Evolutionary conservation across 2,329 filamentous ascomycete species (phyloP).

Genomic region (Diaporthe sp.): DNA sequence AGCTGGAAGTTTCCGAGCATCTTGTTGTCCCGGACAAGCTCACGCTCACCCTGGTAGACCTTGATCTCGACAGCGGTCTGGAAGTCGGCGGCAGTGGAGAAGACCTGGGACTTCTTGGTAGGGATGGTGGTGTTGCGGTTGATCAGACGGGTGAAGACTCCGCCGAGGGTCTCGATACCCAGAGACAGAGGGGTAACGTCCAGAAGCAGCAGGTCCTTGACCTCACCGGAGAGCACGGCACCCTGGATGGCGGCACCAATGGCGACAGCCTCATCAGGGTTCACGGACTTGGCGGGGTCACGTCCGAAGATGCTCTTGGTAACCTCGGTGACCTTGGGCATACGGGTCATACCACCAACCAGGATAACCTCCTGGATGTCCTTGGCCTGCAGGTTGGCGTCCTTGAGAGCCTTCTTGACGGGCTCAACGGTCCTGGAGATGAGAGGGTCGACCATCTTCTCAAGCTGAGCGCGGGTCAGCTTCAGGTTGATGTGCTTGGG

Average conservation of each 20-base stretch:
- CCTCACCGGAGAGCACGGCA: conserved; percentile 95
- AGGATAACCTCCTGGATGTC: conserved; percentile 98
- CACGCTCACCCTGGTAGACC: conserved; percentile 99
- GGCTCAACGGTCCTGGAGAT: conserved; percentile 90
- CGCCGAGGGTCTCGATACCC: conserved; percentile 97
- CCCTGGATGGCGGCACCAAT: conserved; percentile 98
- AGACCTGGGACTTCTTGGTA: conserved; percentile 99
- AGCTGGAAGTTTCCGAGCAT: conserved; percentile 99
- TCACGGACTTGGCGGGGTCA: conserved; percentile 97
- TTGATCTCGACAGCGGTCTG: conserved; percentile 99
- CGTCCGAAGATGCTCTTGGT: conserved; percentile 98
- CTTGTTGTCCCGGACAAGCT: conserved; percentile 99
- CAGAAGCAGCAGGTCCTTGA: conserved; percentile 94
- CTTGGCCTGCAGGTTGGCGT: conserved; percentile 90
- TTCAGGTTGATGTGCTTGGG: conserved; percentile 99
- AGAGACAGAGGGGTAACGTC: conserved; percentile 97
- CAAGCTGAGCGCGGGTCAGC: conserved; percentile 92
- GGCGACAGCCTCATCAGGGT: conserved; percentile 97
- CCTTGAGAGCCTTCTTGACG: conserved; percentile 96
- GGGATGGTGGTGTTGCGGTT: conserved; percentile 99
- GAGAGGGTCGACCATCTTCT: conserved; percentile 91
- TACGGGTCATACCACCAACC: conserved; percentile 99
- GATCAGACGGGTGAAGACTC: conserved; percentile 98
- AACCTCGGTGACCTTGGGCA: conserved; percentile 97
- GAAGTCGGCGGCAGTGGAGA: conserved; percentile 98